Evolutionary conservation across 2,329 filamentous ascomycete genomes (phyloP), one percentile per base, ranked within the genome.

Genomic region (Hymenoscyphus fraxineus): DNA sequence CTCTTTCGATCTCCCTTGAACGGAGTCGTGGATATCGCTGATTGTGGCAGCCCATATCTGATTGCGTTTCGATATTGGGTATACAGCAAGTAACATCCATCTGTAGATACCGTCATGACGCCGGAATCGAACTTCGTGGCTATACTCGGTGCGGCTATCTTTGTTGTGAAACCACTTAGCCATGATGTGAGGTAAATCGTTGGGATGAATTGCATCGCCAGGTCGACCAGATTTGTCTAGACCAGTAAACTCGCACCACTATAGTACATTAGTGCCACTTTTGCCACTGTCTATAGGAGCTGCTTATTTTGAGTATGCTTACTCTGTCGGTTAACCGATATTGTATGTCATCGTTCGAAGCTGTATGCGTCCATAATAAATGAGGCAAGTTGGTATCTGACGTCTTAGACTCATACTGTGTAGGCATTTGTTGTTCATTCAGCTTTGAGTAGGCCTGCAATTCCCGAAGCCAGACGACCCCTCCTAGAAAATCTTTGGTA

Each of bases 171-270:
- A 54, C 68, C 67, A 71, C 22, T 58, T 64, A 22, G 35, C n/a
- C 22, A 63, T 6, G 2, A 72, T 51, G 4, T 12, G 19, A 9
- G 61, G 63, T 1, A 68, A 47, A 55, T 72, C 70, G 1, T 69
- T 65, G 2, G 65, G 64, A 60, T 71, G 67, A 15, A 71, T 64
- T 7, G 60, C 66, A 3, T 59, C 6, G 3, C 64, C 68, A 32
- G 67, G 15, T 12, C 66, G 67, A 38, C 67, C 62, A 60, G 68
- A 63, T 58, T 57, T 62, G 4, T 51, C 61, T 41, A 72, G 58
- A n/a, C 70, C 70, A 15, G 70, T 71, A 32, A 68, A 72, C 12
- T 69, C 58, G 57, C 70, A 72, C 70, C 70, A 72, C 70, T 71
- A n/a, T 32, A 35, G 2, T 27, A 12, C 16, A 27, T 6, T 19